These are phyloP conservation scores for Schwanniomyces occidentalis DNA, from an alignment of 805 yeast species.

Conservation along the genomic window DNA sequence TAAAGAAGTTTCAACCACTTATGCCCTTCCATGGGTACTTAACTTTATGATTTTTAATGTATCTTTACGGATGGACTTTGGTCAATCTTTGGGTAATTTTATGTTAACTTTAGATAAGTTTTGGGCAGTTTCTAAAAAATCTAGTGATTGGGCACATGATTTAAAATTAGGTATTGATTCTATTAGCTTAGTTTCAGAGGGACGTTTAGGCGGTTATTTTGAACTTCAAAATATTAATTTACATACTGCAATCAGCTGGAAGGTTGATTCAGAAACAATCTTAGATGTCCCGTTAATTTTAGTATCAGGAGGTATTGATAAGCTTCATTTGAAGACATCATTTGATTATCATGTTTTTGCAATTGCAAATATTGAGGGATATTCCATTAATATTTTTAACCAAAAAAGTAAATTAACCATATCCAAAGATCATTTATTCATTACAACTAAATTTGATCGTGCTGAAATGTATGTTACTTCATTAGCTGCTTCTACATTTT, in stretches of 20 bases:
- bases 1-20: constrained; percentile 58
- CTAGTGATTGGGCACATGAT: constrained; percentile 69
- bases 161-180: constrained; percentile 60
- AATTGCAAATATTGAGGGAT: constrained; percentile 51
- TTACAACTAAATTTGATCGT: constrained; percentile 48
- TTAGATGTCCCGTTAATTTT: constrained; percentile 68
- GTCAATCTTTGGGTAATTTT: constrained; percentile 76
- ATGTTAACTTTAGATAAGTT: constrained; percentile 53
- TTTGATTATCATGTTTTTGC: constrained; percentile 87
- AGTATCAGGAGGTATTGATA: constrained; percentile 55
- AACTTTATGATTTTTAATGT: constrained; percentile 56
- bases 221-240: constrained; percentile 48
- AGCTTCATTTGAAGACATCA: constrained; percentile 59
- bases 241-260: constrained; percentile 75
- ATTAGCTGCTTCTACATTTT: constrained; percentile 77
- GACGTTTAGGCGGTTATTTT: constrained; percentile 79
- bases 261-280: constrained; percentile 38
- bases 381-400: constrained; percentile 63
- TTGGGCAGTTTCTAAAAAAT: constrained; percentile 71
- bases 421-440: constrained; percentile 62
- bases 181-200: constrained; percentile 57
- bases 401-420: constrained; percentile 53
- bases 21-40: constrained; percentile 74
- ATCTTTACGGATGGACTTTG: constrained; percentile 67
- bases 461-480: constrained; percentile 74